phyloP scores from a whole-genome alignment of 371 early-diverging fungal genomes.

The Haplosporangium sp. region DNA sequence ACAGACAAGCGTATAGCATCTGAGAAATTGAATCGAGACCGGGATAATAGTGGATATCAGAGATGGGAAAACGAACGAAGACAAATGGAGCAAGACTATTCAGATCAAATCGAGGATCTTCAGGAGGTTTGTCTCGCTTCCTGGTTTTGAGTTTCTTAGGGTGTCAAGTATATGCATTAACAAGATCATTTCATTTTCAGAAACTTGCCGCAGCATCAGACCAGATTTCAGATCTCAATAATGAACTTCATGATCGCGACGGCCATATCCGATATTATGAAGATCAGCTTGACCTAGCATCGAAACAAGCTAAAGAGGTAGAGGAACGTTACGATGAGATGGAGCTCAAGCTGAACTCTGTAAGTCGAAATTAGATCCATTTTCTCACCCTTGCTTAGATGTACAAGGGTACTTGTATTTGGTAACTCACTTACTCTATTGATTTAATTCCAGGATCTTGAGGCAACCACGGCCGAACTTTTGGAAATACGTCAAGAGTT shows the following conservation, averaged over 20 bases:
- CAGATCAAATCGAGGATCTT: conserved; percentile 17
- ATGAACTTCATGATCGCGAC: conserved; percentile 35
- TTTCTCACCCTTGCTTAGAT: too few species aligned
- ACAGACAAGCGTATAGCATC: conserved; percentile 26
- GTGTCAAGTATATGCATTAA: background rate
- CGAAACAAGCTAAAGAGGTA: conserved; percentile 34
- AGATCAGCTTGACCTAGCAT: conserved; percentile 30
- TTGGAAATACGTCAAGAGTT: conserved; percentile 32
- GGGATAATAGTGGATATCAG: conserved; percentile 9
- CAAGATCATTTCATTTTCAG: background rate
- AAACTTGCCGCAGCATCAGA: conserved; percentile 30
- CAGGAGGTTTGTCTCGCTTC: conserved; percentile 26
- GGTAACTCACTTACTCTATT: too few species aligned
- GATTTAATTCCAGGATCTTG: conserved; percentile 18
- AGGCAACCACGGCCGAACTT: conserved; percentile 34
- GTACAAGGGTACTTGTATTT: too few species aligned
- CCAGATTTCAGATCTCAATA: conserved; percentile 30
- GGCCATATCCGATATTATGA: conserved; percentile 22
- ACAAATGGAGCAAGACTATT: conserved; percentile 24
- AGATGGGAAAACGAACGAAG: conserved; percentile 36
- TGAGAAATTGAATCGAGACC: conserved; percentile 19
- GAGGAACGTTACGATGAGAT: conserved; percentile 48
- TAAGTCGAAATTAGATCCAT: background rate
- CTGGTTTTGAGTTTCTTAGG: background rate
- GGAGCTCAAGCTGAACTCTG: conserved; percentile 37